Evolutionary conservation across 768 basidiomycete species (phyloP).

Genomic region (Lentinus brumalis): DNA sequence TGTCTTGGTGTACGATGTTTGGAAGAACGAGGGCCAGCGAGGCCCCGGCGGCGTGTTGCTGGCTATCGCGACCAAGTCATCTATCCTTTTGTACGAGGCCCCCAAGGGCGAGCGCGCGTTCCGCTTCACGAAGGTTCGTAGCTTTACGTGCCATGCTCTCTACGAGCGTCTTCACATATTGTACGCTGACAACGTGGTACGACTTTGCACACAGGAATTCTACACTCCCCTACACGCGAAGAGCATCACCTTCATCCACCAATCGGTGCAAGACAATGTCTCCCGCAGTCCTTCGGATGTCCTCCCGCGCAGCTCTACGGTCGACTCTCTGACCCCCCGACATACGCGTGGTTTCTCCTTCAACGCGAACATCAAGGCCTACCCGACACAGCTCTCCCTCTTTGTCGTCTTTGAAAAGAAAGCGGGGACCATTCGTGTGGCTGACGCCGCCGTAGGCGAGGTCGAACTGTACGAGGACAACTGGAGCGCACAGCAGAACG

Average conservation of each 20-base stretch:
- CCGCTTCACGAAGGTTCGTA: conserved; percentile 72
- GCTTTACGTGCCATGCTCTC: not conserved
- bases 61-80: conserved; percentile 74
- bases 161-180: not conserved
- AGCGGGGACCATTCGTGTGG: conserved; percentile 78
- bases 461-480: conserved; percentile 58
- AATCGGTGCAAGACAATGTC: conserved; percentile 55
- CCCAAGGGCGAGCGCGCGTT: conserved; percentile 83
- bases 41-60: conserved; percentile 55
- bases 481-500: conserved; percentile 26
- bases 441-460: conserved; percentile 81
- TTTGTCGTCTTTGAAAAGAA: conserved; percentile 89
- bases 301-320: conserved; percentile 26
- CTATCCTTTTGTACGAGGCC: conserved; percentile 77
- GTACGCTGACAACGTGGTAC: not conserved
- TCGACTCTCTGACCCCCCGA: conserved; percentile 14
- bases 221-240: conserved; percentile 75
- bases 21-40: conserved; percentile 56
- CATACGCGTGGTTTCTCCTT: conserved; percentile 23
- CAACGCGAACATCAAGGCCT: conserved; percentile 33
- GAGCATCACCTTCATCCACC: conserved; percentile 69
- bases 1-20: conserved; percentile 69
- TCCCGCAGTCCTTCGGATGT: conserved; percentile 46
- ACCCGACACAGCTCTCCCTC: conserved; percentile 74
- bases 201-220: conserved; percentile 64